Evolutionary conservation across 2,329 filamentous ascomycete genomes (phyloP), one percentile per base, ranked within the genome.

Genomic region (Venturia nashicola): DNA sequence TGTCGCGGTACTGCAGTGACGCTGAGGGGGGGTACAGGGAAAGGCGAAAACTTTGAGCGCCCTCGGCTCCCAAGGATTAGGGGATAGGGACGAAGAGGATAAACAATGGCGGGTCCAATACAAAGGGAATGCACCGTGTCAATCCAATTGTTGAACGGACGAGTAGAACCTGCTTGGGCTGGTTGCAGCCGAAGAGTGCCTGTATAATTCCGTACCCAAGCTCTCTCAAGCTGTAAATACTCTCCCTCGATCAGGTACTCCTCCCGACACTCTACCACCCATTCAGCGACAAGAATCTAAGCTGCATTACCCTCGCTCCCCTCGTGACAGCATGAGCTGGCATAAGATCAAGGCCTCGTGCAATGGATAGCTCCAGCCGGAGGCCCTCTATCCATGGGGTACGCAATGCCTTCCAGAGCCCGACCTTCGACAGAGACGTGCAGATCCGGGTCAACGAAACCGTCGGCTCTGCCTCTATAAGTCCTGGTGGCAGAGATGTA

Each of bases 391-490:
- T 42, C 34, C 59, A 65, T 32, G 59, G 62, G 34, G 59, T 59
- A 23, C 32, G 39, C 59, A 61, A 51, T 64, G 88, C 90, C 46
- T 91, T 86, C 68, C 90, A 96, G 67, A 96, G 91, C 74, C 86
- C 89, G 63, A 96, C 89, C 42, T 97, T 96, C 69, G 90, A 91
- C 69, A 84, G 87, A 67, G 88, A 95, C 75, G 87, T 89, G 62
- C 89, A 87, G 1, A 92, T 97, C 69, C 86, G 89, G 70, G 89
- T 97, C 61, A 87, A 92, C 65, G 83, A 85, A 67, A 78, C 82
- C 20, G 90, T 96, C 62, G 91, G 91, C 59, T 95, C 93, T 6
- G 92, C 93, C 69, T 93, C 91, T 65, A 96, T 97, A 75, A 95
- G 92, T 23, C 92, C 92, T 2, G 92, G 88, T 66, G 91, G 93